These are phyloP conservation scores for Drechslerella coelobrocha DNA, from an alignment of 2,329 filamentous ascomycete genomes.

Conservation along the genomic window DNA sequence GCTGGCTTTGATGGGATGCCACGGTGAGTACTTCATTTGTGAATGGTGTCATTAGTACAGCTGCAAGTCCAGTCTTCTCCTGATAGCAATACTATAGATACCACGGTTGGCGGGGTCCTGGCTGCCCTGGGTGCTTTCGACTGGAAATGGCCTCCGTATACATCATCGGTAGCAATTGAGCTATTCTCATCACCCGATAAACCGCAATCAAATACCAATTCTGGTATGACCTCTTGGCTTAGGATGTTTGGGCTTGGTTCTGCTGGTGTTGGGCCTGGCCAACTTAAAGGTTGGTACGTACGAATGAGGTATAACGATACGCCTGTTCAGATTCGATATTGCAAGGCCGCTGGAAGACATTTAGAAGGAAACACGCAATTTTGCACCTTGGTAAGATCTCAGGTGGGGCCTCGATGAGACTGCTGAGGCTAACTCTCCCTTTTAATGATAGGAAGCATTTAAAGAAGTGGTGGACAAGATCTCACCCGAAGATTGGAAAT, in stretches of 20 bases:
- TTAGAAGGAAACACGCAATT: slow-evolving; percentile 84
- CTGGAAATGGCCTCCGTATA: slow-evolving; percentile 87
- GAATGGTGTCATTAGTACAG: not conserved
- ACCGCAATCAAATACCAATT: slow-evolving; percentile 19
- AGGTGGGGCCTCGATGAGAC: not conserved
- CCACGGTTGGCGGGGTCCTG: slow-evolving; percentile 81
- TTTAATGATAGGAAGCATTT: slow-evolving; percentile 73
- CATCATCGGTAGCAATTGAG: slow-evolving; percentile 88
- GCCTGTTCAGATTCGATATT: slow-evolving; percentile 81
- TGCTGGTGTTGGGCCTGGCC: slow-evolving; percentile 58
- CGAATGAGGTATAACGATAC: slow-evolving; percentile 89
- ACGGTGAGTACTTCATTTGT: slow-evolving; percentile 35
- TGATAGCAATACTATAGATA: slow-evolving; percentile 68
- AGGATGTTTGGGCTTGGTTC: slow-evolving; percentile 41
- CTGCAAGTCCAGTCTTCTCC: not conserved
- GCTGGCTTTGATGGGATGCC: slow-evolving; percentile 54
- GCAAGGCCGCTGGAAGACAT: slow-evolving; percentile 77
- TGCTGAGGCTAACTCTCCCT: not conserved
- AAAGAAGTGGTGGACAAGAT: slow-evolving; percentile 91
- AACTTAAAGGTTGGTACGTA: slow-evolving; percentile 80
- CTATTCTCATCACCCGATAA: slow-evolving; percentile 69
- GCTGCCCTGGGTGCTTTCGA: slow-evolving; percentile 80
- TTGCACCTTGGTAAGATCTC: slow-evolving; percentile 76
- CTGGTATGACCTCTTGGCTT: slow-evolving; percentile 35
- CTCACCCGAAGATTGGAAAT: slow-evolving; percentile 79